Evolutionary conservation across 1,139 yeast species (phyloP).

Genomic region (Suhomyces yuchorum): DNA sequence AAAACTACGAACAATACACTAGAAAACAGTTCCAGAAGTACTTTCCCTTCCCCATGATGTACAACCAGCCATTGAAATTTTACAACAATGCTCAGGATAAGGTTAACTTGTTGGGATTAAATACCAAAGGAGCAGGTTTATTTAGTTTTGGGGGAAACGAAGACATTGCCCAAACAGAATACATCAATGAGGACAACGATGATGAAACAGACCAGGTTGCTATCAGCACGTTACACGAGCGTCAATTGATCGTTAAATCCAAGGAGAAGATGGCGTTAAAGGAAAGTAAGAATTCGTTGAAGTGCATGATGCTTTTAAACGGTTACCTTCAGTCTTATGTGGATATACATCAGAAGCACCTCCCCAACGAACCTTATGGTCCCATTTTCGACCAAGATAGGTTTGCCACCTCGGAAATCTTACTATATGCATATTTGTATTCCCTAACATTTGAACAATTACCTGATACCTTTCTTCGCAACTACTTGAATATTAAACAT

Average conservation of each 20-base stretch:
- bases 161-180: conserved; percentile 31
- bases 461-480: conserved; percentile 47
- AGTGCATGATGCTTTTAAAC: conserved; percentile 48
- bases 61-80: conserved; percentile 66
- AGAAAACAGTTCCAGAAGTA: conserved; percentile 59
- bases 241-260: conserved; percentile 46
- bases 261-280: conserved; percentile 44
- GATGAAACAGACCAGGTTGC: conserved; percentile 39
- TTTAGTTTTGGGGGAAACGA: conserved; percentile 25
- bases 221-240: conserved; percentile 53
- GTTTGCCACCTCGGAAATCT: conserved; percentile 31
- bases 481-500: conserved; percentile 31
- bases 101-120: conserved; percentile 44
- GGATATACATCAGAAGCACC: conserved; percentile 5
- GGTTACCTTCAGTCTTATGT: conserved; percentile 28
- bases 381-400: conserved; percentile 22
- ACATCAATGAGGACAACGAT: conserved; percentile 27
- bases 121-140: conserved; percentile 32
- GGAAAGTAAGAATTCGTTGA: conserved; percentile 54
- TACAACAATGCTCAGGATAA: conserved; percentile 51
- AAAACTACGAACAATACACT: conserved; percentile 66
- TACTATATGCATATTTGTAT: conserved; percentile 44
- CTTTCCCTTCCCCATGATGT: conserved; percentile 85
- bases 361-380: conserved; percentile 11
- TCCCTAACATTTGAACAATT: conserved; percentile 36